Base-by-base conservation (phyloP, 352 stramenopile species). In the Pythium insidiosum region DNA sequence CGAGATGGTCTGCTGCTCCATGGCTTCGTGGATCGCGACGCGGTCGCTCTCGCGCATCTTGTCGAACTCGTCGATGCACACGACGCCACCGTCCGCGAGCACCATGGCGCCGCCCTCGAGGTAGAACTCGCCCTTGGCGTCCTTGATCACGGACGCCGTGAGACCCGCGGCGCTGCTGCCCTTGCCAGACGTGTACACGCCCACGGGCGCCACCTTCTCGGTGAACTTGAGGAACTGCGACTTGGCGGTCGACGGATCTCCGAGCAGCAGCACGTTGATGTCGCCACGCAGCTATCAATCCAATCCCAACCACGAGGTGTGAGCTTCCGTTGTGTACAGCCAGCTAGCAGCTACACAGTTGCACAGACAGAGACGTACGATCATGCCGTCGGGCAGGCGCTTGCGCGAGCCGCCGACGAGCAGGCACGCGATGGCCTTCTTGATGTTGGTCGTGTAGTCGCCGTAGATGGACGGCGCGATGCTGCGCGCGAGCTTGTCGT, bases 1-100 rank as follows among this genome's bases (percentile, higher is more conserved):
- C 42, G 89, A 98, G 51, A 99, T 99, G 5, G 97, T 99, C 58
- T 99, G 97, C 65, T 99, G 97, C 66, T 99, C 97, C 97, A 99
- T 99, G 9, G 96, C 96, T 68, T 99, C 96, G 65, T 99, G 96
- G 54, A 99, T 99, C 30, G 96, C 96, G 6, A 99, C 95, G 35
- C 96, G 85, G 67, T 98, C 86, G 12, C 78, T 81, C 52, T 95
- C 84, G 28, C 82, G 66, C 84, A 96, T 97, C 58, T 98, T 98
- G 61, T 98, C 93, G 36, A 98, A 98, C 66, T 97, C 86, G 49
- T 99, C 96, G 60, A 99, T 99, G 41, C 95, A 99, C 20, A 99
- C 95, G 46, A 99, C 90, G 0, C 96, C 96, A 34, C 96, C 95
- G 62, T 99, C 96, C 0, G 95, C 96, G 37, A 99, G 73, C 18